Evolutionary conservation across 2,329 filamentous ascomycete genomes (phyloP), one percentile per base, ranked within the genome.

Genomic region (Pseudogymnoascus sp.): DNA sequence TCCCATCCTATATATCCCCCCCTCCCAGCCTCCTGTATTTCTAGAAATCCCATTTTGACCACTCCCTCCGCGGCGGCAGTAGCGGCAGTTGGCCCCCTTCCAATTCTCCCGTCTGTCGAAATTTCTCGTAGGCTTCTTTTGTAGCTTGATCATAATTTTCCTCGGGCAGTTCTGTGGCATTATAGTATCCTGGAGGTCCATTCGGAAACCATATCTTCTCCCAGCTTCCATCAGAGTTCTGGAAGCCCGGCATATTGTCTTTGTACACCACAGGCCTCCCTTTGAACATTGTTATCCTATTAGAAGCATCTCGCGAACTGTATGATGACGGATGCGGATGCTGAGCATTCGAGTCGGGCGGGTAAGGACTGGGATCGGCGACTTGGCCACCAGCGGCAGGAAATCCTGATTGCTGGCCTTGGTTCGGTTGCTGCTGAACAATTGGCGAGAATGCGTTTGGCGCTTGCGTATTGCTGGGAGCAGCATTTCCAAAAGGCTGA

Each of bases 61-160:
- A 93, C 70, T 93, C 90, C 64, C 85, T 80, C 74, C 86, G 87
- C 0, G 92, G 92, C 18, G 92, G 90, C 52, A 91, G 76, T 67
- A 88, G 80, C 0, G 92, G 92, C 76, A 96, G 88, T 5, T 86
- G 69, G 0, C 87, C 87, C 36, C 85, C 84, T 42, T 82, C 79
- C 72, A 96, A 96, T 33, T 72, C 74, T 0, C 90, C 90, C 18
- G 82, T 83, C 65, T 84, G 78, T 52, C 80, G 77, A 71, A 92
- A 86, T 48, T 81, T 78, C 63, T 78, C 77, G 76, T 92, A 96
- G 52, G 84, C 80, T 27, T 59, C 79, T 69, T 83, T 83, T 18
- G 83, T 80, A 62, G 80, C 81, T 1, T 85, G 80, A 18, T 83
- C 80, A 65, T 90, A 90, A 37, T 73, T 71, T 5, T 82, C 80